These are phyloP conservation scores for Ascochyta lentis DNA, from an alignment of 2,329 filamentous ascomycete genomes.

Conservation along the genomic window DNA sequence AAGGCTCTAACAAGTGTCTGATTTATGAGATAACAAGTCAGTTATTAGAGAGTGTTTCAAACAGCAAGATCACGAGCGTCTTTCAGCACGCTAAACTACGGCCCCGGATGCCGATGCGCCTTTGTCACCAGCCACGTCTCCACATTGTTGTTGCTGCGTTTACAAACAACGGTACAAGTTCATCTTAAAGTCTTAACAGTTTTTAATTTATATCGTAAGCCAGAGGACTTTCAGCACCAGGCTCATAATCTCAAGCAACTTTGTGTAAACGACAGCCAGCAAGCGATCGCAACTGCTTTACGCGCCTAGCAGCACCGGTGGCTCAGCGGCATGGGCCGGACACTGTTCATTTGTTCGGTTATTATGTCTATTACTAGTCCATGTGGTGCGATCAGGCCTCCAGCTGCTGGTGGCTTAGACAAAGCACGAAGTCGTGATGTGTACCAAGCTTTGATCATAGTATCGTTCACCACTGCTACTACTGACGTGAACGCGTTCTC, in stretches of 20 bases:
- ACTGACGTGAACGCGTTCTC: neutral
- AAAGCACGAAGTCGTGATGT: neutral
- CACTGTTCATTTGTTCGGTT: slow-evolving; percentile 1
- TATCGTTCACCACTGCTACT: neutral
- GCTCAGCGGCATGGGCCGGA: slow-evolving; percentile 14
- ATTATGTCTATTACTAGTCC: slow-evolving; percentile 8
- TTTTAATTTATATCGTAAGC: too few relatives aligned
- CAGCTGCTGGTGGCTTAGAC: slow-evolving; percentile 2
- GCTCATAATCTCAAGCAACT: neutral
- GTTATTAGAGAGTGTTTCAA: neutral
- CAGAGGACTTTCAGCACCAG: neutral
- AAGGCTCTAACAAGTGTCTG: too few relatives aligned
- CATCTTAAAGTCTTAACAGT: neutral
- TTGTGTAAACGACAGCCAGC: neutral
- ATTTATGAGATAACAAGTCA: too few relatives aligned
- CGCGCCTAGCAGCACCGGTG: neutral
- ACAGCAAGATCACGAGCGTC: neutral
- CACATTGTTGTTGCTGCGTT: neutral
- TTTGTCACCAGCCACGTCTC: slow-evolving; percentile 11
- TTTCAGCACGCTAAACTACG: neutral
- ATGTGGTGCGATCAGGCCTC: slow-evolving; percentile 8
- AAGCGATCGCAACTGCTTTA: neutral
- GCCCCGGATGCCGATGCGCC: neutral
- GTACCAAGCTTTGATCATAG: neutral
- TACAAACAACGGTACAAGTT: neutral